Percentiles rank a stretch among this genome's conserved stretches.
These are phyloP conservation scores for Candida berthetii DNA, from an alignment of 805 yeast species.

Conservation along the genomic window DNA sequence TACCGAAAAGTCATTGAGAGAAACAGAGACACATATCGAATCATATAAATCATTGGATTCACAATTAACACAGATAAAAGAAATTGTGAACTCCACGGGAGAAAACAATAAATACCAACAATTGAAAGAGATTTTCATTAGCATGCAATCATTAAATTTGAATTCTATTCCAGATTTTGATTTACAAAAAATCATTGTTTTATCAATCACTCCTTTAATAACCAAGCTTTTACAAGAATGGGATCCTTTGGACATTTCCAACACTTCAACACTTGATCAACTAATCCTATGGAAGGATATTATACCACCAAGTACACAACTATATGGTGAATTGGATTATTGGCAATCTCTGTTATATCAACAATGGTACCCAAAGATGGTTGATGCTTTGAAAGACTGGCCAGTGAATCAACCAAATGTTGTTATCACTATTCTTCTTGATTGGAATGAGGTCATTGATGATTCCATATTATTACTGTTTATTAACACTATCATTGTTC, in stretches of 20 bases:
- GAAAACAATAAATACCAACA: not conserved
- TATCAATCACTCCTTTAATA: slow-evolving; percentile 17
- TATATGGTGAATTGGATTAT: slow-evolving; percentile 11
- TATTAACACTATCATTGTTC: slow-evolving; percentile 25
- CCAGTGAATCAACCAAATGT: slow-evolving; percentile 29
- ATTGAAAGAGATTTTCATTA: not conserved
- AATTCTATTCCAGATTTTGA: slow-evolving; percentile 1
- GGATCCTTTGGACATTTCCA: slow-evolving; percentile 29
- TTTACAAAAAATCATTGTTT: slow-evolving; percentile 10
- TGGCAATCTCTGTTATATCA: slow-evolving; percentile 29
- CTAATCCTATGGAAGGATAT: slow-evolving; percentile 22
- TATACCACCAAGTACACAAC: slow-evolving; percentile 3
- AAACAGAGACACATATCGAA: not conserved
- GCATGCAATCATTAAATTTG: not conserved
- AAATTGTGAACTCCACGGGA: not conserved
- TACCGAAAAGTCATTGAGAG: not conserved
- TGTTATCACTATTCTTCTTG: slow-evolving; percentile 31
- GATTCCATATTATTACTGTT: slow-evolving; percentile 20
- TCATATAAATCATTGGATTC: not conserved
- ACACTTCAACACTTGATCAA: slow-evolving; percentile 21
- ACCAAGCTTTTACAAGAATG: slow-evolving; percentile 22
- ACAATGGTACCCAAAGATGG: slow-evolving; percentile 29
- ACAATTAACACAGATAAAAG: not conserved
- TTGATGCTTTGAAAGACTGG: slow-evolving; percentile 29
- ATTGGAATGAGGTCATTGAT: slow-evolving; percentile 35